Evolutionary conservation across 176 grass and related monocot genomes (phyloP).

Genomic region (Hyparrhenia diplandra): DNA sequence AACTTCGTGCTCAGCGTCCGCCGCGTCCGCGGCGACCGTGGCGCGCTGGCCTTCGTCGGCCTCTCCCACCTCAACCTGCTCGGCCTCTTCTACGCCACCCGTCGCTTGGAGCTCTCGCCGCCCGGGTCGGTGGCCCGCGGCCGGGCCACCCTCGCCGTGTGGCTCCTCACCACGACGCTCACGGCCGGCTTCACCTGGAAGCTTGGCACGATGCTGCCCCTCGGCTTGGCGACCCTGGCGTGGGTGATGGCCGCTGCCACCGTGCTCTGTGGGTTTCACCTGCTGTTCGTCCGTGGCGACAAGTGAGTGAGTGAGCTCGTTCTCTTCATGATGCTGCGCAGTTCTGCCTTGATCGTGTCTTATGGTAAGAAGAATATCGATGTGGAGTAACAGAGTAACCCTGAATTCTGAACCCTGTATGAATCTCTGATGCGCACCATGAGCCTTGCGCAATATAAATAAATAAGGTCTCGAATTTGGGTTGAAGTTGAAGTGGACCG

Average conservation of each 20-base stretch:
- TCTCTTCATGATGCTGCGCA: too few species aligned
- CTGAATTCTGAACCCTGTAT: too few species aligned
- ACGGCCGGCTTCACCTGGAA: conserved; percentile 29
- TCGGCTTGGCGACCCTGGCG: not conserved
- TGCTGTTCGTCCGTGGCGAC: not conserved
- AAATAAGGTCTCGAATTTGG: not conserved
- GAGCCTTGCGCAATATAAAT: not conserved
- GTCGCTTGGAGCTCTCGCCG: conserved; percentile 7
- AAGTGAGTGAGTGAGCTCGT: not conserved
- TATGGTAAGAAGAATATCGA: too few species aligned
- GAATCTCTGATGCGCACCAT: not conserved
- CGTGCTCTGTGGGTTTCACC: not conserved
- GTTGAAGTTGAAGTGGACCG: not conserved
- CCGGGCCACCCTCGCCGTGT: conserved; percentile 18
- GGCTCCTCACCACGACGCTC: conserved; percentile 21
- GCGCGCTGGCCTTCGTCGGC: not conserved
- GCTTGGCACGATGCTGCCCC: conserved; percentile 11
- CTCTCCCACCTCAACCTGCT: conserved; percentile 28
- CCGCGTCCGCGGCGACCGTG: not conserved
- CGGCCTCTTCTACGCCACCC: conserved; percentile 23
- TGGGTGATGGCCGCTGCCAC: conserved; percentile 1
- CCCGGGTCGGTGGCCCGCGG: not conserved
- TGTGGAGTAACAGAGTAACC: too few species aligned
- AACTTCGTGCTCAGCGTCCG: not conserved
- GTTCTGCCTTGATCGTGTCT: too few species aligned